Percentiles rank a stretch among this genome's conserved stretches.
phyloP scores from a whole-genome alignment of 345 rosid genomes.

The Garcia nutans region DNA sequence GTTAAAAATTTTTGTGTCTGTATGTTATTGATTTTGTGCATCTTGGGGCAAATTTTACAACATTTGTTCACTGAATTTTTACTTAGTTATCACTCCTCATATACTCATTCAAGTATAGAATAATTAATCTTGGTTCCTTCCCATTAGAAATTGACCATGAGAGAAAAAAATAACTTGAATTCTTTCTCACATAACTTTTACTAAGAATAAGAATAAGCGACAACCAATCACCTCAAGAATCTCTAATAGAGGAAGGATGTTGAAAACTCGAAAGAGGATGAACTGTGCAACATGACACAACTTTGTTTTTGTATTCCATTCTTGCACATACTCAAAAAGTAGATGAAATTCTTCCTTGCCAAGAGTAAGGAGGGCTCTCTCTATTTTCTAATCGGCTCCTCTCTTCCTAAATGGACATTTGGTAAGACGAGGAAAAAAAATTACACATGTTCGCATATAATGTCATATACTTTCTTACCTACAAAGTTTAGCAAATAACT shows the following conservation, averaged over 20 bases:
- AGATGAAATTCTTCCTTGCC: conserved; percentile 58
- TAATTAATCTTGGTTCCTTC: no score
- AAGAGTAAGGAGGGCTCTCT: conserved; percentile 63
- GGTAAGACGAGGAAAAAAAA: conserved; percentile 4
- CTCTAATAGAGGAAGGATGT: conserved; percentile 68
- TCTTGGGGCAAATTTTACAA: no score
- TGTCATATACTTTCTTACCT: no score
- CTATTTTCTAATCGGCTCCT: conserved; percentile 50
- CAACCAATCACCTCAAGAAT: conserved; percentile 63
- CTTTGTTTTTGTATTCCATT: conserved; percentile 95
- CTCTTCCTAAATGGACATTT: conserved; percentile 47
- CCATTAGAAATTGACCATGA: no score
- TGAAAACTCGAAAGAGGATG: conserved; percentile 69
- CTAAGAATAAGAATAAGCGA: neutral
- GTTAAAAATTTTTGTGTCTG: no score
- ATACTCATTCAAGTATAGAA: no score
- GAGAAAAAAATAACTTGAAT: no score
- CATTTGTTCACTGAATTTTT: no score
- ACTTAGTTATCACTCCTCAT: no score
- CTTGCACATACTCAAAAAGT: conserved; percentile 80
- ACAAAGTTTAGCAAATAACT: conserved; percentile 64
- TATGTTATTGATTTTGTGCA: no score
- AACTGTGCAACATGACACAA: conserved; percentile 81
- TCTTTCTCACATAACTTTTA: no score
- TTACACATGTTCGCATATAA: neutral